Conservation (phyloP, 1,284 basidiomycete species). For the Tetrapyrgos nigripes region DNA sequence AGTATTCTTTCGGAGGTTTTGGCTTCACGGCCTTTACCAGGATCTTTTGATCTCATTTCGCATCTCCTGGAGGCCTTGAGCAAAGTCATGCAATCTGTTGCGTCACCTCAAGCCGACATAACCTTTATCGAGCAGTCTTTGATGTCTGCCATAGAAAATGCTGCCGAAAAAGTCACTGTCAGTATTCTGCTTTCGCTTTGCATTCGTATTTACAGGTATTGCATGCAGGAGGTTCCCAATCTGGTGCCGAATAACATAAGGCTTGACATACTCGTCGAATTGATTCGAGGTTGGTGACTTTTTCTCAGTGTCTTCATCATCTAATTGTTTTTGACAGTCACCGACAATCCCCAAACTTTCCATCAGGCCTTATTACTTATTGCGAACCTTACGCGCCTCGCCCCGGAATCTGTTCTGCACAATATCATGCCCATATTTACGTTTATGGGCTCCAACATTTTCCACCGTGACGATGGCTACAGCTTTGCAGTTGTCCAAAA, state of each 20-base stretch:
- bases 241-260: constrained; percentile 60
- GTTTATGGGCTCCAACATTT: constrained; percentile 97
- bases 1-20: constrained; percentile 78
- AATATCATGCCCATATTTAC: constrained; percentile 99
- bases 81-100: constrained; percentile 61
- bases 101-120: constrained; percentile 55
- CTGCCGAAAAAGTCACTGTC: constrained; percentile 68
- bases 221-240: constrained; percentile 50
- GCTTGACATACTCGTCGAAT: constrained; percentile 85
- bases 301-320: constrained; percentile 6
- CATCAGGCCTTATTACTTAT: constrained; percentile 93
- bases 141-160: constrained; percentile 81
- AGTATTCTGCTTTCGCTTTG: constrained; percentile 22
- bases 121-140: constrained; percentile 88
- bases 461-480: constrained; percentile 96
- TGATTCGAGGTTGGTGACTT: constrained; percentile 73
- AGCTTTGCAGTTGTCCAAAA: constrained; percentile 96
- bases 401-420: constrained; percentile 91
- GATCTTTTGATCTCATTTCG: constrained; percentile 75
- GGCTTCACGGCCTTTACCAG: constrained; percentile 63
- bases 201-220: constrained; percentile 11
- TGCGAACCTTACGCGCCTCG: constrained; percentile 83
- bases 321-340: constrained; percentile 53
- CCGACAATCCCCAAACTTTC: constrained; percentile 93
- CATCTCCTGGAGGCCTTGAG: constrained; percentile 79